Evolutionary conservation across 768 basidiomycete species (phyloP), one percentile per base, ranked within the genome.

Genomic region (Rhodotorula kratochvilovae): DNA sequence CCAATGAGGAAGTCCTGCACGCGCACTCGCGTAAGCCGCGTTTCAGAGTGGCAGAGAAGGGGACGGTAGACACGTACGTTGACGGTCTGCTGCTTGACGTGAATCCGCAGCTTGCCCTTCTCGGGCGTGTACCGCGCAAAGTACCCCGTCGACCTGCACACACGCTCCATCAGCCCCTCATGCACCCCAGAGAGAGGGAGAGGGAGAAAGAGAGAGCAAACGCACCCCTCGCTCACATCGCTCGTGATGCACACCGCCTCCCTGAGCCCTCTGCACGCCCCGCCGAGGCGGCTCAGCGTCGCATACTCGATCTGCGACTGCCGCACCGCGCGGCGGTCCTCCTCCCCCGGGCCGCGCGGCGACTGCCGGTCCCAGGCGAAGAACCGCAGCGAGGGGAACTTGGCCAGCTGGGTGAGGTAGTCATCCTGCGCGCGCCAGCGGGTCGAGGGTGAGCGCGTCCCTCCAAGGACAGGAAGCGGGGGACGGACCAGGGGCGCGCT

Each of bases 171-270:
- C 50, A 63, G 36, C 15, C 39, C 31, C 29, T 17, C 15, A 6
- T 10, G 33, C 5, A 12, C 45, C 25, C 21, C 46, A 2, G 35
- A n/a, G 33, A 36, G 29, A 21, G 13, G 17, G 50, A 57, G 6
- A 27, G 42, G 7, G 36, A 23, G 29, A 59, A 39, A 23, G 27
- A 8, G 31, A 45, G 33, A 21, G 16, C 31, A 7, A 15, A 50
- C 67, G 53, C 51, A 68, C 67, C 72, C 66, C 23, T 70, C 72
- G 27, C 31, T 39, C 0, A 73, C 72, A 29, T 73, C 72, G 21
- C 53, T 43, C 51, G 46, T 46, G 57, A 73, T 67, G 42, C 65
- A 65, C 25, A 73, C 72, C 4, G 68, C 72, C 58, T 69, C 65
- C 45, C 36, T 35, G 27, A 73, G 39, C 16, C 25, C 36, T 11